Conservation (phyloP, 164 flowering plant genomes). For the Magnolia changhungtana region DNA sequence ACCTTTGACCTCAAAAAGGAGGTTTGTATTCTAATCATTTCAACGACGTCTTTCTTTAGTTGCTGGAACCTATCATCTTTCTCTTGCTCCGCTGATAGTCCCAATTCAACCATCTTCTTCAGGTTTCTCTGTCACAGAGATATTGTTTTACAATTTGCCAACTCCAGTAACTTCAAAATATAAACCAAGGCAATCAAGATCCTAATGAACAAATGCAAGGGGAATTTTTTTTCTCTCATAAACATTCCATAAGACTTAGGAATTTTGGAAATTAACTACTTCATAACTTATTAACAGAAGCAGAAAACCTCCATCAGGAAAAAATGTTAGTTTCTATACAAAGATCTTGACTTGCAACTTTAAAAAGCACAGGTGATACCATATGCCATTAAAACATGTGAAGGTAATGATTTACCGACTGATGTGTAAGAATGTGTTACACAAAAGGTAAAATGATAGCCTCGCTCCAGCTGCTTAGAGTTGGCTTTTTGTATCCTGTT, state of each 20-base stretch:
- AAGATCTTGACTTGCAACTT: too few species aligned
- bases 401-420: too few species aligned
- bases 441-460: too few species aligned
- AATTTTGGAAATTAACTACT: neutral
- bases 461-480: too few species aligned
- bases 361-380: too few species aligned
- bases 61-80: constrained; percentile 71
- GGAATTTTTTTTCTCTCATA: neutral
- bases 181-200: neutral
- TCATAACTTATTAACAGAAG: neutral
- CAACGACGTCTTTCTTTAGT: constrained; percentile 75
- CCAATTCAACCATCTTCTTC: constrained; percentile 61
- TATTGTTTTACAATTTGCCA: neutral
- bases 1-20: constrained; percentile 61
- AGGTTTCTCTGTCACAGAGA: constrained; percentile 64
- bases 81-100: constrained; percentile 77
- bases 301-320: neutral
- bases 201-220: neutral
- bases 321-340: too few species aligned
- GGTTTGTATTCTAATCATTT: constrained; percentile 56
- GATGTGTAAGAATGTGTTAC: too few species aligned
- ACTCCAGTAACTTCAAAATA: neutral
- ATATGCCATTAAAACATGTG: too few species aligned
- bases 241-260: neutral
- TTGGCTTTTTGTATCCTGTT: too few species aligned